Conservation (phyloP, 805 yeast genomes). For the Pichia thaimueangensis region DNA sequence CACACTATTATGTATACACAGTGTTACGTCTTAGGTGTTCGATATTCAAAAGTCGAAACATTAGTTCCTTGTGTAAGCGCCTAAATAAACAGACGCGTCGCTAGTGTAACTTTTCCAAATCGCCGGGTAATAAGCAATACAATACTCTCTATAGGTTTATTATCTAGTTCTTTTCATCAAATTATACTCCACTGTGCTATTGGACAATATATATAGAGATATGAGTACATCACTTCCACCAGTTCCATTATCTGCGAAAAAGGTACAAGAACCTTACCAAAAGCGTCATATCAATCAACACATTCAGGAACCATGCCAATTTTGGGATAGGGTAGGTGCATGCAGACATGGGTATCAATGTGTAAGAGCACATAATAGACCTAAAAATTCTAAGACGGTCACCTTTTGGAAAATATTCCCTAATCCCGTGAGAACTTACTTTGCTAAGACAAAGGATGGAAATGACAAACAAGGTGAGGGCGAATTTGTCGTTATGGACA, state of each 20-base stretch:
- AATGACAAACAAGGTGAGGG: background rate
- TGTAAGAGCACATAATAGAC: constrained; percentile 64
- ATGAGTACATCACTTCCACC: background rate
- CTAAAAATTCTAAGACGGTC: constrained; percentile 58
- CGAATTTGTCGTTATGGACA: constrained; percentile 4
- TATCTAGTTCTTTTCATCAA: too few species aligned
- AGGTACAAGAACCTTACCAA: too few species aligned
- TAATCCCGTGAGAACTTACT: constrained; percentile 41
- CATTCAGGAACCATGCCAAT: constrained; percentile 11
- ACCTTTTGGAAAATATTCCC: constrained; percentile 59
- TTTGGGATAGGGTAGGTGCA: constrained; percentile 65
- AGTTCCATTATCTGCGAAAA: background rate
- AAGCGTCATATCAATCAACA: background rate
- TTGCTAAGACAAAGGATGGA: constrained; percentile 18
- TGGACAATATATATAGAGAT: too few species aligned
- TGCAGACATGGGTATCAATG: constrained; percentile 92
- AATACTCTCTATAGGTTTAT: too few species aligned
- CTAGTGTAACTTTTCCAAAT: too few species aligned
- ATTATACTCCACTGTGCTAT: too few species aligned
- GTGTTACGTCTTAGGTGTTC: too few species aligned
- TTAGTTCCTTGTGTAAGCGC: too few species aligned
- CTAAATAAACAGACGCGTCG: too few species aligned
- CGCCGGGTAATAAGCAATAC: too few species aligned
- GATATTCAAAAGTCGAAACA: too few species aligned
- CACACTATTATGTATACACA: too few species aligned